Evolutionary conservation across 805 yeast genomes (phyloP), one percentile per base, ranked within the genome.

Genomic region (Zygoascus flipseniorum): DNA sequence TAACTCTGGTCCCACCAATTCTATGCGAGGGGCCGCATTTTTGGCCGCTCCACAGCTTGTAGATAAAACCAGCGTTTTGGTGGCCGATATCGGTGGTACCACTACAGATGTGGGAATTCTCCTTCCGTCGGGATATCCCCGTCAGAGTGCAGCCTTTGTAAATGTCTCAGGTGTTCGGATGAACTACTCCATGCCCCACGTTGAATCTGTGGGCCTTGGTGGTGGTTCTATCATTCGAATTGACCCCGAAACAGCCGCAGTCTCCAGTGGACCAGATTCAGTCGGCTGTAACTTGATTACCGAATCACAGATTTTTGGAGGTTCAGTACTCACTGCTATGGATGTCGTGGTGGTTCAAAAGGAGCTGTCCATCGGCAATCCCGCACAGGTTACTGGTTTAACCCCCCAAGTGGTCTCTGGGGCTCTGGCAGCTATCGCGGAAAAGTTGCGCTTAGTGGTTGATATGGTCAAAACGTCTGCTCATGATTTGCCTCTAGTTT

Each of bases 21-120:
- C 60, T 11, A 57, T 58, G 61, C 32, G 61, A 26, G 61, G 61
- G n/a, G 79, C 80, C 1, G 69, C 77, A 0, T 72, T 72, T 55
- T 60, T 76, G 11, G 47, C 67, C 44, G 42, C 60, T 28, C 56
- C 54, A 14, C 44, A 51, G 13, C 44, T 44, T 14, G 47, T 56
- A 5, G 47, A 54, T 5, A 66, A 64, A 8, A 53, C 60, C 37
- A 58, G 60, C 43, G 64, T 68, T 13, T 57, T 73, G 42, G 77
- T 76, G n/a, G 70, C 70, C 31, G 80, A 76, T 58, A 71, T 76
- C 26, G 80, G 80, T 19, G 80, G 79, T 19, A 76, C 80, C 10
- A 76, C 80, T 8, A 64, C 78, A 5, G 79, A 76, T 60, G 76
- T 75, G n/a, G 79, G 80, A 10, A 55, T 74, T 44, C 56, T 76